Percentiles rank a stretch among this genome's conserved stretches.
Evolutionary conservation across 1,284 basidiomycete genomes (phyloP).

Genomic region (Cystobasidium pallidum): DNA sequence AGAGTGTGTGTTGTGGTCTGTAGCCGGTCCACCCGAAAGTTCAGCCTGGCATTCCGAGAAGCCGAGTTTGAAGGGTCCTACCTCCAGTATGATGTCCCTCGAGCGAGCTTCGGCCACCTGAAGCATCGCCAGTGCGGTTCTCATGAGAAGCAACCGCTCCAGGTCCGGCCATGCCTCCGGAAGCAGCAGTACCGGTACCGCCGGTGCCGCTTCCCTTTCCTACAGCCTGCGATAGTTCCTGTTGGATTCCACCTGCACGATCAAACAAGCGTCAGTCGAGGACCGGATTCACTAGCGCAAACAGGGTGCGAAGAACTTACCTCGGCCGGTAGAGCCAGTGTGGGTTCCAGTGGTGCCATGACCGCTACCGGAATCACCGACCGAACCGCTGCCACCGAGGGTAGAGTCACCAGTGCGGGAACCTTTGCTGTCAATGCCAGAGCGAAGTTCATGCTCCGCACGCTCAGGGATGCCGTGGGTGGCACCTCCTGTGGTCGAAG

Average conservation of each 20-base stretch:
- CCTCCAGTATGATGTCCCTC: background rate
- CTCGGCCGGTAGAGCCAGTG: slow-evolving; percentile 1
- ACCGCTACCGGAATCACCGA: background rate
- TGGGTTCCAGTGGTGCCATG: background rate
- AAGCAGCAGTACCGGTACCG: background rate
- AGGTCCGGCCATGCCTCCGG: slow-evolving; percentile 2
- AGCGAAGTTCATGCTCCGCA: background rate
- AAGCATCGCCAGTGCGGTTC: background rate
- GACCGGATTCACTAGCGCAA: too few relatives aligned
- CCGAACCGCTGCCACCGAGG: background rate
- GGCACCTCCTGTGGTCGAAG: slow-evolving; percentile 9
- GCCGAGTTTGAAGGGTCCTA: background rate
- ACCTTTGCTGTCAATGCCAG: background rate
- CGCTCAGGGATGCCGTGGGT: slow-evolving; percentile 17
- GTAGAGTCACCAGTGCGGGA: background rate
- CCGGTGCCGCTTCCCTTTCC: slow-evolving; percentile 2
- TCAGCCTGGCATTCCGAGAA: too few relatives aligned
- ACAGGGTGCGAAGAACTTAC: too few relatives aligned
- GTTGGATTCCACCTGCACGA: slow-evolving; percentile 9
- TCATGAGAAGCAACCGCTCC: slow-evolving; percentile 2
- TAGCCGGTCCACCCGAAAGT: too few relatives aligned
- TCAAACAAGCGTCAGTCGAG: too few relatives aligned
- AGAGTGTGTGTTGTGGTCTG: background rate
- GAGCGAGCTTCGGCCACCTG: slow-evolving; percentile 8
- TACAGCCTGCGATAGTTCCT: slow-evolving; percentile 4